These are phyloP conservation scores for Umbelopsis sp. DNA, from an alignment of 192 early-diverging fungal species.

Conservation along the genomic window DNA sequence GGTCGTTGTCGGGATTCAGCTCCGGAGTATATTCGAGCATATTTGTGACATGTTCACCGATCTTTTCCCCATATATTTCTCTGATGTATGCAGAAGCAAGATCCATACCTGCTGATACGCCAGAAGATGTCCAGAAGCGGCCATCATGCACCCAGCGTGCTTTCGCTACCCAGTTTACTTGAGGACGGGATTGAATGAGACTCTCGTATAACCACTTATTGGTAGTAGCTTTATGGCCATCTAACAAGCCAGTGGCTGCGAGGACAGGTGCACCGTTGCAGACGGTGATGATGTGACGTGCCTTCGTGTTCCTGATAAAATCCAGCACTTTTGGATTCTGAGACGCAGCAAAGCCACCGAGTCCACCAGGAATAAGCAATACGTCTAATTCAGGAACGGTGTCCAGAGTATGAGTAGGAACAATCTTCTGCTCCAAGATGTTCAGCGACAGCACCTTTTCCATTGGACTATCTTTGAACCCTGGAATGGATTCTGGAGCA, in stretches of 20 bases:
- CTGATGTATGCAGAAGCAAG: background rate
- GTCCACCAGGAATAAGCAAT: constrained; percentile 44
- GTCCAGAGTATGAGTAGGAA: constrained; percentile 34
- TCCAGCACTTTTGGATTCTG: background rate
- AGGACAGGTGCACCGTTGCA: constrained; percentile 50
- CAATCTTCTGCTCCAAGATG: constrained; percentile 17
- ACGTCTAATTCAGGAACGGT: constrained; percentile 36
- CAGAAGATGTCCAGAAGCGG: constrained; percentile 45
- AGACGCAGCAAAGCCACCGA: background rate
- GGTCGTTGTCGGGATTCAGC: constrained; percentile 5
- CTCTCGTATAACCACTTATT: constrained; percentile 31
- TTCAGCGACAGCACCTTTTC: background rate
- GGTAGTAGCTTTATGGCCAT: constrained; percentile 46
- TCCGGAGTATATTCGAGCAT: constrained; percentile 6
- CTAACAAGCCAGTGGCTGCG: constrained; percentile 50
- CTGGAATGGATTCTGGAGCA: background rate
- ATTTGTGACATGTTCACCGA: background rate
- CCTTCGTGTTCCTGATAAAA: constrained; percentile 18
- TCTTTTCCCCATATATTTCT: background rate
- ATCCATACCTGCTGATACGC: constrained; percentile 47
- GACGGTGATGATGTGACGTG: constrained; percentile 37
- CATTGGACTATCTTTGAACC: background rate
- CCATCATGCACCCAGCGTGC: constrained; percentile 59
- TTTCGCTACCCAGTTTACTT: constrained; percentile 52
- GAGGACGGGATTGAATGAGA: constrained; percentile 31